These are phyloP conservation scores for Pseudodiploospora longispora DNA, from an alignment of 2,329 filamentous ascomycete species.

Conservation along the genomic window DNA sequence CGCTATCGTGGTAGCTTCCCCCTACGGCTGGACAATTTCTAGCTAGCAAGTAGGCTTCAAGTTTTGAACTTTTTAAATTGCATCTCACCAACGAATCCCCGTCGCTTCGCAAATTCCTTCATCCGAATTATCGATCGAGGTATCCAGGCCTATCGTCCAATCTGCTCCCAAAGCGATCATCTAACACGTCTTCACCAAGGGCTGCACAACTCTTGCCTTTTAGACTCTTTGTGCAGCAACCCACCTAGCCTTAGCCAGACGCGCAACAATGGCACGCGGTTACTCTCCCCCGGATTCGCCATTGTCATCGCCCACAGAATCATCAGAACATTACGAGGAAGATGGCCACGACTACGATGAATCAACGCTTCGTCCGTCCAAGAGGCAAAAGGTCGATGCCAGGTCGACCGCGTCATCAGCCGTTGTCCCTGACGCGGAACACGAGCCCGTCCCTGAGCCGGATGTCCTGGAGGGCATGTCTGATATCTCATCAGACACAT, in stretches of 20 bases:
- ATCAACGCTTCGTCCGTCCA: slow-evolving; percentile 33
- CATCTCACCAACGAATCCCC: no score
- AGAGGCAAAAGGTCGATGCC: slow-evolving; percentile 39
- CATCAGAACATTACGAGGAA: slow-evolving; percentile 36
- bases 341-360: slow-evolving; percentile 36
- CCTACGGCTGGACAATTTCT: no score
- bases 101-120: no score
- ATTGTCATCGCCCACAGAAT: slow-evolving; percentile 36
- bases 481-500: slow-evolving; percentile 84
- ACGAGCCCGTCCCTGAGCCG: slow-evolving; percentile 38
- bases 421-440: slow-evolving; percentile 32
- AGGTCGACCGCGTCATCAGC: slow-evolving; percentile 39
- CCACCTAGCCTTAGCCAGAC: slow-evolving; percentile 1
- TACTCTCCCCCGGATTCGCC: slow-evolving; percentile 37
- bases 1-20: no score
- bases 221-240: no score
- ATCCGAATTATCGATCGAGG: no score
- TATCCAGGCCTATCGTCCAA: no score
- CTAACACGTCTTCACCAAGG: no score
- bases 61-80: no score
- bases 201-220: no score
- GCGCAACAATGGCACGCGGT: slow-evolving; percentile 27
- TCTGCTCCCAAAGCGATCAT: no score
- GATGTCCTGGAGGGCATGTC: slow-evolving; percentile 51
- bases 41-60: no score